Percentiles rank a stretch among this genome's conserved stretches.
Evolutionary conservation across 2,329 filamentous ascomycete species (phyloP).

Genomic region (Penicillium crustosum): DNA sequence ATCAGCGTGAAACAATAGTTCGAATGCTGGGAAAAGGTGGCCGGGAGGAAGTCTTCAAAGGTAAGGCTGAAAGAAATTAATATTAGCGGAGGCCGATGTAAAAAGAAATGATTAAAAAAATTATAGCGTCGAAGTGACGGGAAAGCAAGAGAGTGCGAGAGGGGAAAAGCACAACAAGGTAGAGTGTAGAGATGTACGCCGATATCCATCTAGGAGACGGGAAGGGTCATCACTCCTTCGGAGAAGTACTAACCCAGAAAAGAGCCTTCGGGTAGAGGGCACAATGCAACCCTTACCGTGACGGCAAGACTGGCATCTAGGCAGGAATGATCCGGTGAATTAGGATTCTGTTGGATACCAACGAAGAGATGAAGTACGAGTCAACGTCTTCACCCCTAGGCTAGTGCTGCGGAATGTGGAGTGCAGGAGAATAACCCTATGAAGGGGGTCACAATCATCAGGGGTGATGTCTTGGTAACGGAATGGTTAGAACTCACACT

Average conservation of each 20-base stretch:
- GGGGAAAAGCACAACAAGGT: conserved; percentile 7
- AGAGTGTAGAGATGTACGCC: conserved; percentile 14
- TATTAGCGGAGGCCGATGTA: conserved; percentile 29
- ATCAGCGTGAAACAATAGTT: conserved; percentile 45
- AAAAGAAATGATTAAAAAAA: conserved; percentile 15
- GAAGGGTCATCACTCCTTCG: conserved; percentile 26
- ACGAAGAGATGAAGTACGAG: conserved; percentile 46
- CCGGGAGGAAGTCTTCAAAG: conserved; percentile 30
- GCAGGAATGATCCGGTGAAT: conserved; percentile 44
- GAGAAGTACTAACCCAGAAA: conserved; percentile 44
- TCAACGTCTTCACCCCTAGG: conserved; percentile 49
- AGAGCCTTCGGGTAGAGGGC: conserved; percentile 41
- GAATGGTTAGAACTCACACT: conserved; percentile 37
- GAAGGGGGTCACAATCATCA: conserved; percentile 41
- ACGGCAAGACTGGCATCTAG: conserved; percentile 48
- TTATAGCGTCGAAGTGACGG: background rate
- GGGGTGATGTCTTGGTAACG: conserved; percentile 35
- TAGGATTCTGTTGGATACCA: conserved; percentile 38
- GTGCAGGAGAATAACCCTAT: conserved; percentile 40
- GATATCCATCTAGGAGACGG: conserved; percentile 15
- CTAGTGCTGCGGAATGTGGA: conserved; percentile 41
- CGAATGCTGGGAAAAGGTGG: conserved; percentile 33
- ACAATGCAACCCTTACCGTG: conserved; percentile 46
- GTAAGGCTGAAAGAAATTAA: conserved; percentile 35
- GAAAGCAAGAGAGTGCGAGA: conserved; percentile 7